Evolutionary conservation across 257 asterid genomes (phyloP).

Genomic region (Plectranthus barbatus): DNA sequence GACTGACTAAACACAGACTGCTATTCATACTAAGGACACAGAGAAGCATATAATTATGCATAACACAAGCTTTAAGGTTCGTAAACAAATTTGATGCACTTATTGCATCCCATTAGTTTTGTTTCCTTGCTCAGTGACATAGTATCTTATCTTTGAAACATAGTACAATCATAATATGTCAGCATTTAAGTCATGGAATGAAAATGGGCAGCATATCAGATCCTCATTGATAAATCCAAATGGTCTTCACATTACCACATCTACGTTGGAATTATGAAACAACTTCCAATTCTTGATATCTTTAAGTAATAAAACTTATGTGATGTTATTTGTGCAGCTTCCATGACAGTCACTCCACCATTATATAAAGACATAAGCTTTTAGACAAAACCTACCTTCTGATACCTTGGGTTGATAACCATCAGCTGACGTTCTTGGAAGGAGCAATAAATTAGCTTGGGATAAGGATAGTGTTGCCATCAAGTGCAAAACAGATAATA

Average conservation of each 20-base stretch:
- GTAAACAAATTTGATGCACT: not conserved
- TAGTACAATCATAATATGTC: not conserved
- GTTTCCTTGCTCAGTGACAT: not conserved
- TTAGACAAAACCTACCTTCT: constrained; percentile 55
- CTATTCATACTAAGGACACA: not conserved
- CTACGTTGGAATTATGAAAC: not conserved
- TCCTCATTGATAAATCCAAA: not conserved
- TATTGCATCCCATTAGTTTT: not conserved
- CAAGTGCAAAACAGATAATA: constrained; percentile 89
- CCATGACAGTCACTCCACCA: not conserved
- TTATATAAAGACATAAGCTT: not conserved
- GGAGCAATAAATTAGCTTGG: constrained; percentile 86
- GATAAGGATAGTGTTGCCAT: constrained; percentile 82
- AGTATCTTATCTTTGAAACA: not conserved
- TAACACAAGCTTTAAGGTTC: not conserved
- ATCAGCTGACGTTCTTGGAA: constrained; percentile 79
- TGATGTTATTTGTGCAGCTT: not conserved
- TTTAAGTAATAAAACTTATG: not conserved
- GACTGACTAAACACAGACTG: not conserved
- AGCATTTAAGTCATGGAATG: not conserved
- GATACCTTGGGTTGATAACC: constrained; percentile 88
- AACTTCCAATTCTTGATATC: not conserved
- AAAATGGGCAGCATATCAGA: not conserved
- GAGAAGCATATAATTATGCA: not conserved
- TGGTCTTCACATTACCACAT: not conserved